These are phyloP conservation scores for Lycium ferocissimum DNA, from an alignment of 257 asterid species.

Conservation along the genomic window DNA sequence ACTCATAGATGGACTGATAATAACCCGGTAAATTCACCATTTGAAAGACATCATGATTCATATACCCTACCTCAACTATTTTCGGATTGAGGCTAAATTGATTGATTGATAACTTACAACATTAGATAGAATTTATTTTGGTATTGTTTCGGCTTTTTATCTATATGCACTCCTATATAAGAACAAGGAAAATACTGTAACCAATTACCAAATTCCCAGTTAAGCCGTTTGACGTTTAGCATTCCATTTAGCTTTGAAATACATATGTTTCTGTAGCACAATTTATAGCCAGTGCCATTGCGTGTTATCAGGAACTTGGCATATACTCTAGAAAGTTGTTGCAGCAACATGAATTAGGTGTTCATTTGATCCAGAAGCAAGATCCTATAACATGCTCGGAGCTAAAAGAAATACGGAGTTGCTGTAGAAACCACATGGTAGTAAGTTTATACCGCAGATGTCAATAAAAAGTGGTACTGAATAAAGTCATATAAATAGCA, in stretches of 20 bases:
- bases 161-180: not conserved
- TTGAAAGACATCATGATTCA: not conserved
- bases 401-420: not conserved
- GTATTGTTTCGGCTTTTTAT: not conserved
- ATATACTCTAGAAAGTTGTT: not conserved
- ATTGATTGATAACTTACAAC: not conserved
- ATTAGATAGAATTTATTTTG: not conserved
- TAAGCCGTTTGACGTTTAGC: not conserved
- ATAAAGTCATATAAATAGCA: not conserved
- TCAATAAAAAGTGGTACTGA: not conserved
- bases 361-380: not conserved
- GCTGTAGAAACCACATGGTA: not conserved
- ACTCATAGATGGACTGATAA: not conserved
- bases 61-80: not conserved
- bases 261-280: not conserved
- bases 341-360: not conserved
- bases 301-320: not conserved
- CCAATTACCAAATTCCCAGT: not conserved
- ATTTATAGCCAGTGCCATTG: not conserved
- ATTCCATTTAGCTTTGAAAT: not conserved
- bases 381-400: not conserved
- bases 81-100: not conserved
- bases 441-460: not conserved
- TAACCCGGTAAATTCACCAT: not conserved
- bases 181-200: not conserved